Evolutionary conservation across 2,329 filamentous ascomycete genomes (phyloP).

Genomic region (Xylariomycetidae sp.): DNA sequence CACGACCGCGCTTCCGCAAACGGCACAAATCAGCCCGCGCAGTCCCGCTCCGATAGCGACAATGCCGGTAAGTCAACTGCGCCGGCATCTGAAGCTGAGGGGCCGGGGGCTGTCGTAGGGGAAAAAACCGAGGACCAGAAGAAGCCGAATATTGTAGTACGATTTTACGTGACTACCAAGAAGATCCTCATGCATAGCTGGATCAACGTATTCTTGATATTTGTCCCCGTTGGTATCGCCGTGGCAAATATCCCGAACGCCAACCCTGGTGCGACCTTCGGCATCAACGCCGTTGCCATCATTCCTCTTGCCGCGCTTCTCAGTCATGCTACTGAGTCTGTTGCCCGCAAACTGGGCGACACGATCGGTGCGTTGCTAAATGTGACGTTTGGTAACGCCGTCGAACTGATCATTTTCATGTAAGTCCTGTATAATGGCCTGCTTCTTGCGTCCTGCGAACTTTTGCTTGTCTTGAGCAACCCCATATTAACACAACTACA

Average conservation of each 20-base stretch:
- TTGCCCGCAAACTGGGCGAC: conserved; percentile 66
- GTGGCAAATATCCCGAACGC: conserved; percentile 48
- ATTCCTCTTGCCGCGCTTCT: conserved; percentile 68
- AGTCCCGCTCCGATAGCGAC: conserved; percentile 21
- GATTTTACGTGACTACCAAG: conserved; percentile 46
- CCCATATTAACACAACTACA: conserved; percentile 31
- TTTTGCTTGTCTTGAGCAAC: conserved; percentile 26
- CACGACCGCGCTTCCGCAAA: conserved; percentile 17
- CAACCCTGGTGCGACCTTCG: conserved; percentile 60
- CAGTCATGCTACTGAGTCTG: conserved; percentile 68
- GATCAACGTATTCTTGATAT: conserved; percentile 71
- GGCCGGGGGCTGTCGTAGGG: conserved; percentile 52
- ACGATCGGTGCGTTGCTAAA: conserved; percentile 68
- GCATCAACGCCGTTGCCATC: conserved; percentile 69
- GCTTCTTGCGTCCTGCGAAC: background rate
- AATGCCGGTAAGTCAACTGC: conserved; percentile 28
- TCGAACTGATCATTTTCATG: conserved; percentile 79
- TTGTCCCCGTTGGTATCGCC: conserved; percentile 72
- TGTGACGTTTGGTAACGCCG: conserved; percentile 73
- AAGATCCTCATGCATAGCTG: conserved; percentile 65
- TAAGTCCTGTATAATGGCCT: conserved; percentile 15
- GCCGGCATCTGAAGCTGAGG: conserved; percentile 42
- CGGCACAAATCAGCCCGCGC: conserved; percentile 17
- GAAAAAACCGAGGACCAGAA: conserved; percentile 21
- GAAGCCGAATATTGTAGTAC: conserved; percentile 24